Conservation (phyloP, 768 basidiomycete species). For the Rossbeevera mucosa region DNA sequence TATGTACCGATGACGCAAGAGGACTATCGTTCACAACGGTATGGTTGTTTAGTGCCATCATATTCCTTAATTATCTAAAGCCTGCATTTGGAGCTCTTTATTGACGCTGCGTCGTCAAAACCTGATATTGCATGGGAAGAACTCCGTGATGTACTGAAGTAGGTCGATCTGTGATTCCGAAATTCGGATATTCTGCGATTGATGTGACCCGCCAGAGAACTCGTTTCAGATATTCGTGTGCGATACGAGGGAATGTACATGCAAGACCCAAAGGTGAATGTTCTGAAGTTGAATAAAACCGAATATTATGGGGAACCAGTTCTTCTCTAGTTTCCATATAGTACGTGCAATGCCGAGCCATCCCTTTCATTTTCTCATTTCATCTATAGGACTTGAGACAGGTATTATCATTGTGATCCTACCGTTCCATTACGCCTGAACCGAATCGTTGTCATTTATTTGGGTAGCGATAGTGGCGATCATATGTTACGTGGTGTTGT, state of each 20-base stretch:
- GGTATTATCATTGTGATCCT: neutral
- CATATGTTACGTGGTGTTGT: no score
- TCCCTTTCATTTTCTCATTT: constrained; percentile 31
- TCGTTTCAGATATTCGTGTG: constrained; percentile 11
- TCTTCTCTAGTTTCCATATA: constrained; percentile 4
- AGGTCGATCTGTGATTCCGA: neutral
- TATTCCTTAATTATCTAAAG: neutral
- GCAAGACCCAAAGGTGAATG: constrained; percentile 23
- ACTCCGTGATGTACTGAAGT: constrained; percentile 17
- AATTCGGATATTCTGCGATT: neutral
- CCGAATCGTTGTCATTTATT: no score
- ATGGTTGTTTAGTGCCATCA: neutral
- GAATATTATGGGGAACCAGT: constrained; percentile 2
- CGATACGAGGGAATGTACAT: constrained; percentile 5
- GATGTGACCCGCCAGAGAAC: constrained; percentile 4
- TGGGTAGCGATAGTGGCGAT: no score
- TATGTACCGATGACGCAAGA: constrained; percentile 19
- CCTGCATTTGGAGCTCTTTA: constrained; percentile 12
- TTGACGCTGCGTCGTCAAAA: constrained; percentile 9
- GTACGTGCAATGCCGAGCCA: constrained; percentile 4
- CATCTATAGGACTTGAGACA: constrained; percentile 13
- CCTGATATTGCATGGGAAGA: constrained; percentile 17
- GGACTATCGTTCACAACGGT: constrained; percentile 28
- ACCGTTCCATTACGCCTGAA: no score
- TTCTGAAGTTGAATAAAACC: constrained; percentile 2